Evolutionary conservation across 2,329 filamentous ascomycete genomes (phyloP).

Genomic region (Pseudogymnoascus sp.): DNA sequence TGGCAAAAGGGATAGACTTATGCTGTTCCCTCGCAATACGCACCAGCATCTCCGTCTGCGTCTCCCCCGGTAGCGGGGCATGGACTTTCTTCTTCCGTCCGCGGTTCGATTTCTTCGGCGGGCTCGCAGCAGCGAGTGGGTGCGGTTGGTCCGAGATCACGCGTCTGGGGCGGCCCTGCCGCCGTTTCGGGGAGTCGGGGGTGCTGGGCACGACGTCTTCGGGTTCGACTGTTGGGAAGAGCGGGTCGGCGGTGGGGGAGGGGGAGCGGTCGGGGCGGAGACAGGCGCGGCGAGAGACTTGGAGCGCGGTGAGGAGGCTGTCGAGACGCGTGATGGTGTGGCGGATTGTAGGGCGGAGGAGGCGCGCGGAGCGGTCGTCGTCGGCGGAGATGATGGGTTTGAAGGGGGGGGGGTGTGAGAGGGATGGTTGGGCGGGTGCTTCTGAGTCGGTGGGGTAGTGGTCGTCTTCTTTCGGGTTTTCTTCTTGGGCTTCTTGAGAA

Average conservation of each 20-base stretch:
- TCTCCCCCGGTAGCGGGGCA: constrained; percentile 35
- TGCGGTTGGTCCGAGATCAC: neutral
- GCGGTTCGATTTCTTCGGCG: neutral
- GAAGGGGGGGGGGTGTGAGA: constrained; percentile 18
- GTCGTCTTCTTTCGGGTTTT: constrained; percentile 7
- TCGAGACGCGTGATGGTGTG: constrained; percentile 65
- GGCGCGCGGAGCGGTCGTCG: constrained; percentile 54
- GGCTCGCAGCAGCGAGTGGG: neutral
- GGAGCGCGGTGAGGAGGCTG: constrained; percentile 58
- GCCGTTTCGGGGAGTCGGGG: neutral
- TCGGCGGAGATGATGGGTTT: constrained; percentile 55
- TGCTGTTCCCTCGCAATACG: constrained; percentile 36
- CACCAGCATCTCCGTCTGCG: constrained; percentile 36
- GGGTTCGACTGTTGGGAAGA: constrained; percentile 5
- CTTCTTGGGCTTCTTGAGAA: constrained; percentile 18
- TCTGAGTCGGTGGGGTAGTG: neutral
- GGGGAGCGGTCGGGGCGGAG: constrained; percentile 32
- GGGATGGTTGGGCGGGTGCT: neutral
- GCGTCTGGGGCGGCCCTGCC: neutral
- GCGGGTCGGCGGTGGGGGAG: constrained; percentile 29
- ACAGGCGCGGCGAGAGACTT: constrained; percentile 53
- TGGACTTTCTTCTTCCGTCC: constrained; percentile 35
- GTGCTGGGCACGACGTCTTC: neutral
- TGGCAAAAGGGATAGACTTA: neutral
- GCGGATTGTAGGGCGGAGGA: constrained; percentile 61